Conservation (phyloP, 176 grass and related monocot species). For the Saccharum spontaneum region DNA sequence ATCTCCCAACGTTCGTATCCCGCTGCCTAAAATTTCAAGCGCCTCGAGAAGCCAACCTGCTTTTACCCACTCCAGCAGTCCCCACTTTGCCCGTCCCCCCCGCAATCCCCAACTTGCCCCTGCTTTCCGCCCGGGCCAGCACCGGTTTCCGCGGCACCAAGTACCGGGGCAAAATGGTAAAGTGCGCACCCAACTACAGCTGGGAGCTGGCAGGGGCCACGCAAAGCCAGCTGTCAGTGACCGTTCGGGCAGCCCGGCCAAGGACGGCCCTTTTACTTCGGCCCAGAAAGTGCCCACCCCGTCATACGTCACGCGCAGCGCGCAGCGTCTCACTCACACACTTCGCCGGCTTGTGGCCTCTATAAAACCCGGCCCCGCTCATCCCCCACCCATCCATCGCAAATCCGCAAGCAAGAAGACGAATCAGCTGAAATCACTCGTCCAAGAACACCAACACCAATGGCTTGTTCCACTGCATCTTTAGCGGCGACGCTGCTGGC, state of each 20-base stretch:
- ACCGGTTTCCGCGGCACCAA: not conserved
- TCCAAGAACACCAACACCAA: not conserved
- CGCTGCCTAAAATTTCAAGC: slow-evolving; percentile 11
- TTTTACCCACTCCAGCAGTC: slow-evolving; percentile 45
- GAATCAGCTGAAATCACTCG: not conserved
- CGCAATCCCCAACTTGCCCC: slow-evolving; percentile 34
- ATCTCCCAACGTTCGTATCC: slow-evolving; percentile 49
- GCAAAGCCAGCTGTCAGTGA: slow-evolving; percentile 69
- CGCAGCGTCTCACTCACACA: not conserved
- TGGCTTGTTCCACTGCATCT: slow-evolving; percentile 19
- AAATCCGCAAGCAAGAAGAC: not conserved
- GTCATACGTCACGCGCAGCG: slow-evolving; percentile 49
- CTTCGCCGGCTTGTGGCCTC: not conserved
- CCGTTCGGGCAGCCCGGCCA: slow-evolving; percentile 63
- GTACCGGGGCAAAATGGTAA: slow-evolving; percentile 28
- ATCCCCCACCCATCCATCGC: not conserved
- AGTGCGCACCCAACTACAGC: slow-evolving; percentile 32
- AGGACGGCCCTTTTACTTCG: slow-evolving; percentile 45
- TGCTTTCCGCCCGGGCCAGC: not conserved
- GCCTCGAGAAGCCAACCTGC: slow-evolving; percentile 62
- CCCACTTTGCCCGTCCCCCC: slow-evolving; percentile 29
- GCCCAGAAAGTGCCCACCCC: slow-evolving; percentile 21
- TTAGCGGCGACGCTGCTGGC: slow-evolving; percentile 1
- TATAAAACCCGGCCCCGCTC: slow-evolving; percentile 31
- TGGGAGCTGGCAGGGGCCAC: slow-evolving; percentile 44